Evolutionary conservation across 306 rosid genomes (phyloP).

Genomic region (Fagus sylvatica): DNA sequence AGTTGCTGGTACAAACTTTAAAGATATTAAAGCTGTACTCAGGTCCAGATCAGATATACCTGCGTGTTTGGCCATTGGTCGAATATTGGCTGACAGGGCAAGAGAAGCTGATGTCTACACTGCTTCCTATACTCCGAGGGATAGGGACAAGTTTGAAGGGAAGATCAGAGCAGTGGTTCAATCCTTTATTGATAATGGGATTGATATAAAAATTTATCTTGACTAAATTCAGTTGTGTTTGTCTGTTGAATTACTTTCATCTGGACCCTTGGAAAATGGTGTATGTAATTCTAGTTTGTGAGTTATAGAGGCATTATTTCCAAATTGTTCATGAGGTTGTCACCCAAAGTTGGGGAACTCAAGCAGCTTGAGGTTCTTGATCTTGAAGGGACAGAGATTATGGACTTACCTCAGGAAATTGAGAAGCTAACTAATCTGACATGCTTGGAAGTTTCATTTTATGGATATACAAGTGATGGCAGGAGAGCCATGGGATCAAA

Average conservation of each 20-base stretch:
- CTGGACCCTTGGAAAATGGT: not conserved
- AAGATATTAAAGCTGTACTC: too few relatives aligned
- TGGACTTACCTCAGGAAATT: too few relatives aligned
- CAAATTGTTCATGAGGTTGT: too few relatives aligned
- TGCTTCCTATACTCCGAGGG: slow-evolving; percentile 82
- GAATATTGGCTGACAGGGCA: slow-evolving; percentile 70
- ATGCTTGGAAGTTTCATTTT: too few relatives aligned
- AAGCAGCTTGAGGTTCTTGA: too few relatives aligned
- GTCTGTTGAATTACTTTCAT: not conserved
- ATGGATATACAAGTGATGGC: too few relatives aligned
- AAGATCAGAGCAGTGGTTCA: slow-evolving; percentile 97
- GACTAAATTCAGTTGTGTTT: slow-evolving; percentile 38
- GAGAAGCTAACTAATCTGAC: too few relatives aligned
- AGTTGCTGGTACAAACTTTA: too few relatives aligned
- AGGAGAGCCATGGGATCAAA: too few relatives aligned
- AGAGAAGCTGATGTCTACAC: slow-evolving; percentile 93
- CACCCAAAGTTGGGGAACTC: too few relatives aligned
- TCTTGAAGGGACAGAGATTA: too few relatives aligned
- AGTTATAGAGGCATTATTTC: not conserved
- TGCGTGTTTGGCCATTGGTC: slow-evolving; percentile 84
- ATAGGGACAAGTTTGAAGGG: slow-evolving; percentile 92
- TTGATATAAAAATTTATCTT: slow-evolving; percentile 85
- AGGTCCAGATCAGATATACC: slow-evolving; percentile 86
- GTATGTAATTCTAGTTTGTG: not conserved
- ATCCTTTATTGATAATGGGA: slow-evolving; percentile 88